Conservation (phyloP, 345 rosid species). For the Dipteronia dyeriana region DNA sequence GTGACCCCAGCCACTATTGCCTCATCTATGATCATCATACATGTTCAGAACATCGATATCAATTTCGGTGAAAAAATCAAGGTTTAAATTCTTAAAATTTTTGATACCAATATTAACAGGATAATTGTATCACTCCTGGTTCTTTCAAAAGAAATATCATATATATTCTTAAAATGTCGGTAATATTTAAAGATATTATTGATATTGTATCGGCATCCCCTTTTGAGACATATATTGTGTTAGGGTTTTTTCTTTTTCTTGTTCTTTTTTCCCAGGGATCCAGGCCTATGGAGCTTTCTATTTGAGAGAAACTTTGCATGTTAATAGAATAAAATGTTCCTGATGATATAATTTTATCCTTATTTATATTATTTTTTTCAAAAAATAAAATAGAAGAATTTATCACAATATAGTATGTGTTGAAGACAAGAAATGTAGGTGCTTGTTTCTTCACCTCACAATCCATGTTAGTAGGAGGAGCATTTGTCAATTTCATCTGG, state of each 20-base stretch:
- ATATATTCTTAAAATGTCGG: too few species aligned
- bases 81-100: too few species aligned
- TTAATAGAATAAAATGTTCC: too few species aligned
- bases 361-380: too few species aligned
- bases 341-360: too few species aligned
- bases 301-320: not conserved
- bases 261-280: not conserved
- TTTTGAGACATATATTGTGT: not conserved
- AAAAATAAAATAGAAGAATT: not conserved
- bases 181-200: too few species aligned
- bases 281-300: not conserved
- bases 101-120: too few species aligned
- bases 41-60: not conserved
- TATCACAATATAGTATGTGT: not conserved
- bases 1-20: conserved; percentile 8
- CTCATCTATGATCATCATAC: not conserved
- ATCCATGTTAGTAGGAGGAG: not conserved
- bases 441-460: not conserved
- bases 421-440: conserved; percentile 3
- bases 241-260: not conserved
- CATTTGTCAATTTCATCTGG: not conserved
- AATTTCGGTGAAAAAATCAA: too few species aligned
- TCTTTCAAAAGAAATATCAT: too few species aligned
- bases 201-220: too few species aligned
- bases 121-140: too few species aligned